Base-by-base conservation (phyloP, 1,139 yeast species). In the Nematodospora anomalae region DNA sequence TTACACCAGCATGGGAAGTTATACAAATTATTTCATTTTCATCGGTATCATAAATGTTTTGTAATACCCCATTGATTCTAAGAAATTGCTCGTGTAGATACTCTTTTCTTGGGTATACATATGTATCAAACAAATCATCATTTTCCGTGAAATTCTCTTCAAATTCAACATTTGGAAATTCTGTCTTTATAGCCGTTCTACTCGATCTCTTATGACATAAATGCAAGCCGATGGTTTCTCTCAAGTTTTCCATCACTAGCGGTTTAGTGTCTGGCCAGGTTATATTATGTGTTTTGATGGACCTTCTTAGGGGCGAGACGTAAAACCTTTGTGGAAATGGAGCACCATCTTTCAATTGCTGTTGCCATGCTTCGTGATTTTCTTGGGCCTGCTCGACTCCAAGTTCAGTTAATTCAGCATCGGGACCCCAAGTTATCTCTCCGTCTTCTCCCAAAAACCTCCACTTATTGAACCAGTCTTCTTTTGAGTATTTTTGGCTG, bases 211-310 rank as follows among this genome's bases (percentile, higher is more conserved):
- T 70, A 55, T 84, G 89, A 54, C 94, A 84, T 3, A 79, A 60
- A 53, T 84, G 86, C 11, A 63, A 64, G 1, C 92, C 92, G 18
- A 80, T 69, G 0, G 82, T 79, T 54, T 84, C 94, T 36, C 94
- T 64, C 4, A 83, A 49, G 28, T 71, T 67, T 38, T 83, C 92
- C 14, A 79, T 66, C 20, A 60, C 49, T 11, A 70, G 37, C 3
- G 78, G 79, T 13, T 32, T 47, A 3, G 60, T 57, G 22, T 51
- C 50, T 12, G 62, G 50, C 90, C 90, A 82, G 2, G 88, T 80
- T 23, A 67, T 61, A 7, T 62, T 55, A 52, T 79, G 63, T 0
- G 92, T 83, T 40, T 72, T 72, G 11, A 74, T 59, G 3, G 88
- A 78, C 35, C 92, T 62, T 32, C 79, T 72, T 51, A 83, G 71